Evolutionary conservation across 2,329 filamentous ascomycete genomes (phyloP).

Genomic region (Cercospora sp.): DNA sequence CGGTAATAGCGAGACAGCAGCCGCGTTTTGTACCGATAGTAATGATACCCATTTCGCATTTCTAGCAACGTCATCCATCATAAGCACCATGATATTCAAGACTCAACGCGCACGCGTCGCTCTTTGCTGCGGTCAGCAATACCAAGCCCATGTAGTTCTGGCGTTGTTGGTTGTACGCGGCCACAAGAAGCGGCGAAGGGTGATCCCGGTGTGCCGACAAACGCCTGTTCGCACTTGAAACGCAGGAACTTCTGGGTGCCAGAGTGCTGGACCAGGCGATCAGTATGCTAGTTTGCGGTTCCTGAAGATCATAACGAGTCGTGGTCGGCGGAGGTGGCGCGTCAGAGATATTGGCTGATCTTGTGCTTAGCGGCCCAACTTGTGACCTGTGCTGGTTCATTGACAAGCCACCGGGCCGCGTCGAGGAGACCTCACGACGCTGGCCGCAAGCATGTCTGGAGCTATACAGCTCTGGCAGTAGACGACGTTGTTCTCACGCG

Average conservation of each 20-base stretch:
- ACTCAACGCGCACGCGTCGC: too few species aligned
- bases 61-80: too few species aligned
- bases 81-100: too few species aligned
- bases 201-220: neutral
- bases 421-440: neutral
- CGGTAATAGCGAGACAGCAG: neutral
- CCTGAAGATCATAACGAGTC: neutral
- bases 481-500: neutral
- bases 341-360: neutral
- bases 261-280: neutral
- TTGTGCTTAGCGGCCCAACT: conserved; percentile 3
- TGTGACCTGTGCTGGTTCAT: neutral
- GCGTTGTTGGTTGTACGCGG: neutral
- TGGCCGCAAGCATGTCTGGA: neutral
- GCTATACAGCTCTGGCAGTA: neutral
- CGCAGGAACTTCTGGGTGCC: neutral
- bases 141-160: neutral
- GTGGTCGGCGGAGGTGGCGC: neutral
- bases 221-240: neutral
- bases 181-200: neutral
- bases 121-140: neutral
- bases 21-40: neutral
- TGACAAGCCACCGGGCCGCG: neutral
- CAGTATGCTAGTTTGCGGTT: neutral
- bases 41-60: too few species aligned